Conservation (phyloP, 192 early-diverging fungal species). For the Fimicolochytrium jonesii region DNA sequence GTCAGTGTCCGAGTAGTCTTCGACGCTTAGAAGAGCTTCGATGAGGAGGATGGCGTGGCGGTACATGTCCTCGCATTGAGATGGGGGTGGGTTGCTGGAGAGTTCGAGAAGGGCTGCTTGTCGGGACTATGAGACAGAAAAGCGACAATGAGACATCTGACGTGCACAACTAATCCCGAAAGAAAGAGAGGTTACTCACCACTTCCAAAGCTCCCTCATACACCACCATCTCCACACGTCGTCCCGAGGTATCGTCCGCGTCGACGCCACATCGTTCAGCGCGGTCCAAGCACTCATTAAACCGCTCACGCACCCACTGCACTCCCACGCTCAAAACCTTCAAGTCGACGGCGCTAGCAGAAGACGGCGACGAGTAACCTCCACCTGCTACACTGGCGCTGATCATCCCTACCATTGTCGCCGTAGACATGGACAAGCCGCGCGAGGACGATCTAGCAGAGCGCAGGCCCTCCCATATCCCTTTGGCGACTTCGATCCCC, state of each 20-base stretch:
- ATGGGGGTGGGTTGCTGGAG: neutral
- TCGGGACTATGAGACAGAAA: constrained; percentile 22
- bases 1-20: constrained; percentile 3
- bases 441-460: too few species aligned
- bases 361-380: neutral
- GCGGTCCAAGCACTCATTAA: constrained; percentile 84
- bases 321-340: constrained; percentile 58
- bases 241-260: neutral
- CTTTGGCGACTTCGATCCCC: constrained; percentile 39
- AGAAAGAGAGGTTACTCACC: constrained; percentile 24
- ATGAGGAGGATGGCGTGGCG: constrained; percentile 40
- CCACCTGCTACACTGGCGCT: neutral
- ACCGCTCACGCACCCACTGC: constrained; percentile 85
- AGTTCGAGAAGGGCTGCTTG: constrained; percentile 32
- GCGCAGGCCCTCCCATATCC: constrained; percentile 27
- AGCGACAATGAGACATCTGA: neutral
- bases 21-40: constrained; percentile 32
- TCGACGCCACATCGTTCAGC: constrained; percentile 48
- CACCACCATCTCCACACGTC: constrained; percentile 34
- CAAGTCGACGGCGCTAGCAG: constrained; percentile 16
- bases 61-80: constrained; percentile 32
- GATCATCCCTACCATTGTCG: neutral
- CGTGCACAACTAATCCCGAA: neutral
- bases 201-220: constrained; percentile 43
- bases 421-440: too few species aligned